Evolutionary conservation across 2,329 filamentous ascomycete genomes (phyloP).

Genomic region (Westerdykella ornata): DNA sequence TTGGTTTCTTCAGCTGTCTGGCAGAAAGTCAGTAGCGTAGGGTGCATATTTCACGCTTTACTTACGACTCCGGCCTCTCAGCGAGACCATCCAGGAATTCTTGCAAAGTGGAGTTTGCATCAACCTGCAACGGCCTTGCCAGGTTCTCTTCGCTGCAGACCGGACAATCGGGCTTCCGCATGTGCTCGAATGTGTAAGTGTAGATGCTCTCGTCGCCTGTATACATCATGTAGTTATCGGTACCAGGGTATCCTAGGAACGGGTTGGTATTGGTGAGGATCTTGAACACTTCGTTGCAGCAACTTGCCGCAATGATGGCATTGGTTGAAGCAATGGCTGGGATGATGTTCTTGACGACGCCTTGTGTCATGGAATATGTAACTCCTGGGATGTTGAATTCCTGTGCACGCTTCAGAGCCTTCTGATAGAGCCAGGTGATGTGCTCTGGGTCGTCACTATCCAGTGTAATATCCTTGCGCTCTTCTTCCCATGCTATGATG

Average conservation of each 20-base stretch:
- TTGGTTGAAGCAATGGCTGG: slow-evolving; percentile 97
- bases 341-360: slow-evolving; percentile 98
- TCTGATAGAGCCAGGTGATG: slow-evolving; percentile 92
- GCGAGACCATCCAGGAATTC: slow-evolving; percentile 82
- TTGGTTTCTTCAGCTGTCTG: slow-evolving; percentile 83
- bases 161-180: slow-evolving; percentile 89
- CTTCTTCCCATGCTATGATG: slow-evolving; percentile 88
- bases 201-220: slow-evolving; percentile 93
- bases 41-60: slow-evolving; percentile 1
- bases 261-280: slow-evolving; percentile 79
- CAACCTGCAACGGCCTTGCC: slow-evolving; percentile 66
- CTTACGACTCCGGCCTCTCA: slow-evolving; percentile 66
- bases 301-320: slow-evolving; percentile 89
- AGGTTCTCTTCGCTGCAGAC: slow-evolving; percentile 70
- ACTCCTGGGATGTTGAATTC: slow-evolving; percentile 90
- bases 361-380: slow-evolving; percentile 92
- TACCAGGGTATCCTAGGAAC: slow-evolving; percentile 67
- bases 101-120: slow-evolving; percentile 65
- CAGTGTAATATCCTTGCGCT: slow-evolving; percentile 64
- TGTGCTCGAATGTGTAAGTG: slow-evolving; percentile 93
- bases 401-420: slow-evolving; percentile 69
- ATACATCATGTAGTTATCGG: slow-evolving; percentile 93
- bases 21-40: slow-evolving; percentile 9
- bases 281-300: slow-evolving; percentile 96
- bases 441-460: slow-evolving; percentile 97